Percentiles rank a stretch among this genome's conserved stretches.
Conservation (phyloP, 805 yeast species). For the Metschnikowia amazonensis region DNA sequence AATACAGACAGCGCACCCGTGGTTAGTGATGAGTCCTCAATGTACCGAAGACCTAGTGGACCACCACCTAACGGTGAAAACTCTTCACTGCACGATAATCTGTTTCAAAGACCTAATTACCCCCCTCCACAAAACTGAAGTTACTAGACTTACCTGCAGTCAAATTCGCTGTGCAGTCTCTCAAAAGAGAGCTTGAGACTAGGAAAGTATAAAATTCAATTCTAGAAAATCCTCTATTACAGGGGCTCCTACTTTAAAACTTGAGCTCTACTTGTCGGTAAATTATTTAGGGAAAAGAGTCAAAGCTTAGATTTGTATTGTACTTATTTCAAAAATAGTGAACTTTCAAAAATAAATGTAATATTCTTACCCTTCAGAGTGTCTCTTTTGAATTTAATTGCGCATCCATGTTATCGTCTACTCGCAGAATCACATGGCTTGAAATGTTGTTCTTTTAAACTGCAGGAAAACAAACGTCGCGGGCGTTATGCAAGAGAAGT, state of each 20-base stretch:
- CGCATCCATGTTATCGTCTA: not conserved
- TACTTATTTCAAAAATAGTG: not conserved
- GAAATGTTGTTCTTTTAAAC: too few species aligned
- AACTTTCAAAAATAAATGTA: not conserved
- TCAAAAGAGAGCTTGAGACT: not conserved
- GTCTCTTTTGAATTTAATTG: not conserved
- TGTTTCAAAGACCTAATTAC: conserved; percentile 1
- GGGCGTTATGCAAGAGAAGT: not conserved
- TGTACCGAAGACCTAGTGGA: conserved; percentile 12
- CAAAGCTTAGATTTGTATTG: not conserved
- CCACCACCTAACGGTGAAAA: conserved; percentile 9
- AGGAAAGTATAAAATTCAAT: not conserved
- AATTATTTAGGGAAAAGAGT: not conserved
- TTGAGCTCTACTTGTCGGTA: not conserved
- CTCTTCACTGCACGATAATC: not conserved
- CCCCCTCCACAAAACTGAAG: conserved; percentile 5
- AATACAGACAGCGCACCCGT: conserved; percentile 1
- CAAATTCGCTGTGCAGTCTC: not conserved
- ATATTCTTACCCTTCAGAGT: not conserved
- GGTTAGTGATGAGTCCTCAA: conserved; percentile 3
- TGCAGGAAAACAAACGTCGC: not conserved
- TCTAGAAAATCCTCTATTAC: not conserved
- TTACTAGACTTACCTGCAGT: not conserved
- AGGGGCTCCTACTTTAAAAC: not conserved
- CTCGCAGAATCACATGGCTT: not conserved